These are phyloP conservation scores for Platismatia glauca DNA, from an alignment of 495 filamentous ascomycete species.

Conservation along the genomic window DNA sequence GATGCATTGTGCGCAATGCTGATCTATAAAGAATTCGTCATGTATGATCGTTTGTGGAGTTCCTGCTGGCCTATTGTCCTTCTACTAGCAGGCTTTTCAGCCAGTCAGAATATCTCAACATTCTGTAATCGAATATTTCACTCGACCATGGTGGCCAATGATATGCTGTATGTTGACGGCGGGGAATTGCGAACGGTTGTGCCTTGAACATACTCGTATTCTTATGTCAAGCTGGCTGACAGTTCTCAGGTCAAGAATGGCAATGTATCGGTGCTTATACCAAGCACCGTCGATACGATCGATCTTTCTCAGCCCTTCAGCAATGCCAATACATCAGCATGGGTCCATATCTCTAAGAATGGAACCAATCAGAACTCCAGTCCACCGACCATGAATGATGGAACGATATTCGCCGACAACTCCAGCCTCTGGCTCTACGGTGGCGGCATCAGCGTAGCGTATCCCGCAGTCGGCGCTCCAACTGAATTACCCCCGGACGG, in stretches of 20 bases:
- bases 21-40: background rate
- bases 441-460: constrained; percentile 7
- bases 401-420: constrained; percentile 15
- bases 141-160: constrained; percentile 9
- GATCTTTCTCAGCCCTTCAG: constrained; percentile 15
- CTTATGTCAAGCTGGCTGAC: background rate
- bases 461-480: background rate
- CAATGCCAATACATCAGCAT: constrained; percentile 13
- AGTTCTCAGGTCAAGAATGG: background rate
- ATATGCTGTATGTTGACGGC: constrained; percentile 5
- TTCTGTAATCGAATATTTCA: constrained; percentile 16
- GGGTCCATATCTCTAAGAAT: constrained; percentile 15
- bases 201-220: background rate
- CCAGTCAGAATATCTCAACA: background rate
- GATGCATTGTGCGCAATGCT: background rate
- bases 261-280: constrained; percentile 3
- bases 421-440: constrained; percentile 19
- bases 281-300: constrained; percentile 12
- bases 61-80: background rate
- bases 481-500: constrained; percentile 8
- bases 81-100: background rate
- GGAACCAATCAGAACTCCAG: background rate
- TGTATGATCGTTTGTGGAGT: background rate
- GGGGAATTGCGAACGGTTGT: constrained; percentile 9
- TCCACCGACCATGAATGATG: constrained; percentile 14